Percentiles rank a stretch among this genome's conserved stretches.
Evolutionary conservation across 352 stramenopile genomes (phyloP).

Genomic region (Pilasporangium apinafurcum): DNA sequence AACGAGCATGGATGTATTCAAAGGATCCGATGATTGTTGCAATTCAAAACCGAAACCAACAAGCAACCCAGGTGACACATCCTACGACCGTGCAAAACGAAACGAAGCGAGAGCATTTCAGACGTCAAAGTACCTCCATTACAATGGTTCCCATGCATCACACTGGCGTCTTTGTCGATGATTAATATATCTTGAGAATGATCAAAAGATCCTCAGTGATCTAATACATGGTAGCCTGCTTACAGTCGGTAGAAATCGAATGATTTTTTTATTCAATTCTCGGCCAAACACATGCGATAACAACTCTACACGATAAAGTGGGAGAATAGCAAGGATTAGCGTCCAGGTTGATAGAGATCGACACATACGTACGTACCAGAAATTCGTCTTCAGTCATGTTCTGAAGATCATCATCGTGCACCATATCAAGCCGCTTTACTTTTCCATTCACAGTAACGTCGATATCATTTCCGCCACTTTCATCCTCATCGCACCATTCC

Average conservation of each 20-base stretch:
- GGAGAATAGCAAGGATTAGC: too few relatives aligned
- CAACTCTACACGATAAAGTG: constrained; percentile 45
- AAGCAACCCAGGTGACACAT: constrained; percentile 2
- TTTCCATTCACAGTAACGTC: constrained; percentile 69
- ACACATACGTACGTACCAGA: constrained; percentile 33
- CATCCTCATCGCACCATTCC: constrained; percentile 76
- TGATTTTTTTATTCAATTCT: too few relatives aligned
- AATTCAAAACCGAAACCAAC: constrained; percentile 25
- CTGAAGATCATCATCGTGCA: constrained; percentile 78
- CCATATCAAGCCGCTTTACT: constrained; percentile 46
- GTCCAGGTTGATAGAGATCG: not conserved
- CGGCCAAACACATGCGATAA: constrained; percentile 52
- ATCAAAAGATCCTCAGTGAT: not conserved
- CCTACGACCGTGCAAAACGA: constrained; percentile 4
- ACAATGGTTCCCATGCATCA: constrained; percentile 44
- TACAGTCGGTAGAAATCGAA: too few relatives aligned
- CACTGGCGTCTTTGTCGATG: constrained; percentile 58
- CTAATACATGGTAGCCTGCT: too few relatives aligned
- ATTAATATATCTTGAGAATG: constrained; percentile 12
- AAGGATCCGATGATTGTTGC: constrained; percentile 56
- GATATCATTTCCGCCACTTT: constrained; percentile 22
- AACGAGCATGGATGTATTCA: constrained; percentile 76
- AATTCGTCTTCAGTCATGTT: constrained; percentile 85
- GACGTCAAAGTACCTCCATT: constrained; percentile 49
- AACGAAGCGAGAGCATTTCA: constrained; percentile 17